A percentile compares a stretch with the other conserved stretches of the same genome.
Evolutionary conservation across 352 stramenopile genomes (phyloP).

Genomic region (Globisporangium abappressorium): DNA sequence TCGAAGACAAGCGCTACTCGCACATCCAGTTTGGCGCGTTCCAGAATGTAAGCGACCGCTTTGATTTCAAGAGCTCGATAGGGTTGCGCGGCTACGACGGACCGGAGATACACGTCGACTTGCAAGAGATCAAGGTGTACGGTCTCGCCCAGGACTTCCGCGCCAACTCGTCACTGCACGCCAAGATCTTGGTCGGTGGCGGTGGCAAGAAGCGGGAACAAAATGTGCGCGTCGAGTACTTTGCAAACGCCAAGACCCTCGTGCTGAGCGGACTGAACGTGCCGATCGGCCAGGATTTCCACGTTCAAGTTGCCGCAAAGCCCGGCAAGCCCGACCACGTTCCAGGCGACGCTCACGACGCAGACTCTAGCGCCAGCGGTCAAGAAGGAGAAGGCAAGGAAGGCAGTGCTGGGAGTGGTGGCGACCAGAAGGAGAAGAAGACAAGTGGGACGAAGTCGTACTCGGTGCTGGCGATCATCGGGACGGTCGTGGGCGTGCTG

Average conservation of each 20-base stretch:
- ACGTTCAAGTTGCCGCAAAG: slow-evolving; percentile 33
- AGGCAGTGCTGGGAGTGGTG: background rate
- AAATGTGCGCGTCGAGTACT: slow-evolving; percentile 53
- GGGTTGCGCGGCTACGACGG: slow-evolving; percentile 53
- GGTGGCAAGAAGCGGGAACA: slow-evolving; percentile 1
- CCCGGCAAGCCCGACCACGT: slow-evolving; percentile 18
- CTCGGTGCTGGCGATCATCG: slow-evolving; percentile 37
- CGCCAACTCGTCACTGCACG: slow-evolving; percentile 56
- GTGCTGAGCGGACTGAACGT: slow-evolving; percentile 45
- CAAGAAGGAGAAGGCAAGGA: slow-evolving; percentile 3
- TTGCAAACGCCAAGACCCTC: slow-evolving; percentile 61
- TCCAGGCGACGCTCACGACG: slow-evolving; percentile 12
- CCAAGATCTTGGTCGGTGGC: slow-evolving; percentile 15
- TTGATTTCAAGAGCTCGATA: slow-evolving; percentile 41
- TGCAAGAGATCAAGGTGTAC: slow-evolving; percentile 55
- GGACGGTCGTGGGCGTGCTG: slow-evolving; percentile 36
- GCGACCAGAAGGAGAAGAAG: background rate
- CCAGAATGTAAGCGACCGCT: slow-evolving; percentile 29
- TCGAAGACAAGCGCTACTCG: slow-evolving; percentile 57
- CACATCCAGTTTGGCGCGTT: slow-evolving; percentile 39
- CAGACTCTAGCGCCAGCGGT: background rate
- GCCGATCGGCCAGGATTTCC: slow-evolving; percentile 47
- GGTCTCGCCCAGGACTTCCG: slow-evolving; percentile 45
- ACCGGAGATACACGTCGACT: slow-evolving; percentile 59
- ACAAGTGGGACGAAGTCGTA: slow-evolving; percentile 20